Base-by-base conservation (phyloP, 2,329 filamentous ascomycete genomes). In the Claviceps sp. region DNA sequence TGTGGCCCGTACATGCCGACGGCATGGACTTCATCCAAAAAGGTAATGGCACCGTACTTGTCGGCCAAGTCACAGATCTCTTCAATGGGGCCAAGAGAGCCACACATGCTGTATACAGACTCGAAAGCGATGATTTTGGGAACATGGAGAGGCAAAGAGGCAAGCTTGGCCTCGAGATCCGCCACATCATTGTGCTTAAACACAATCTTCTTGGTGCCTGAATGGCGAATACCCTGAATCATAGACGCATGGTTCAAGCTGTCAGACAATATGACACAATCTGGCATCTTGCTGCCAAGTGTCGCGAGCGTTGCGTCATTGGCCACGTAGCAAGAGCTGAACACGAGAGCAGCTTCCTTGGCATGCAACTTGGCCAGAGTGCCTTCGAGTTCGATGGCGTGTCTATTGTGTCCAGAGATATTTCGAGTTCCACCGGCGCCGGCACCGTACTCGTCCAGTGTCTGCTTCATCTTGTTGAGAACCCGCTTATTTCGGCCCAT, bases 121-220 rank as follows among this genome's bases (percentile, higher is more conserved):
- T 98, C 93, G 58, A 97, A 98, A 2, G 93, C 93, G 58, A 98
- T 98, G 59, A 98, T 95, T 75, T 98, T 98, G 53, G 93, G 93
- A 38, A 87, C 80, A 55, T 93, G 78, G 1, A 86, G 72, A 0
- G 91, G 89, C 43, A 98, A 77, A 13, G 89, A 86, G 2, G 90
- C 89, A 58, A 98, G 76, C 71, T 98, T 97, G 49, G 81, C 81
- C 73, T 98, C 93, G 16, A 98, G 75, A 62, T 98, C 93, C 43
- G 77, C 82, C n/a, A 97, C 70, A 62, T 98, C 90, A 63, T 98
- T 98, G 73, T 98, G 93, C 73, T 94, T 95, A 79, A 97, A 98
- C 26, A 98, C 91, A 69, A 97, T 79, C 77, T 98, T 98, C 73
- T 87, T 91, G 41, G 93, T 90, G 46, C 91, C 90, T 9, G 91